phyloP scores from a whole-genome alignment of 306 rosid species.

The Inga oerstediana region DNA sequence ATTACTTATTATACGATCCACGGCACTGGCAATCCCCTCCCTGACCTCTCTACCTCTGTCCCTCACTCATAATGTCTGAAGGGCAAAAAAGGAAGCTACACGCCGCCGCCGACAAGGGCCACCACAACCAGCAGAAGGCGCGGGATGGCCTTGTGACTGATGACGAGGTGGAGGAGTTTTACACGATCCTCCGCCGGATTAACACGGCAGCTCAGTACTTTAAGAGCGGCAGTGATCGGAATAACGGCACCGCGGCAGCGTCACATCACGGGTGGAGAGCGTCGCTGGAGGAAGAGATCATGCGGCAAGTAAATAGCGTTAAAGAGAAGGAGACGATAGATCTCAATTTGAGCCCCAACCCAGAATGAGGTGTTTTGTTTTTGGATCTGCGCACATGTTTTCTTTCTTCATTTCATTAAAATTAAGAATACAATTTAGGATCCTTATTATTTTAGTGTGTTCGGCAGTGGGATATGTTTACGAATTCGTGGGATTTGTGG shows the following conservation, averaged over 20 bases:
- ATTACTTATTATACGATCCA: not conserved
- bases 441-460: too few relatives aligned
- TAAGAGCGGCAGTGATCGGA: slow-evolving; percentile 9
- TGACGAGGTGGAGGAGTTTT: slow-evolving; percentile 57
- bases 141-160: slow-evolving; percentile 36
- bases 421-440: too few relatives aligned
- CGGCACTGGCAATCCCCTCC: not conserved
- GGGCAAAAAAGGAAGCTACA: slow-evolving; percentile 33
- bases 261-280: slow-evolving; percentile 22
- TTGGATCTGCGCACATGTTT: not conserved
- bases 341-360: slow-evolving; percentile 32
- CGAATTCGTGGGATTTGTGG: too few relatives aligned
- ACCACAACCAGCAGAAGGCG: slow-evolving; percentile 27
- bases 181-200: slow-evolving; percentile 43
- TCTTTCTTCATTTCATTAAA: not conserved
- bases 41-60: not conserved
- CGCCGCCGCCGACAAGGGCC: not conserved
- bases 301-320: not conserved
- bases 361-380: not conserved
- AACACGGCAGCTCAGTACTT: slow-evolving; percentile 36
- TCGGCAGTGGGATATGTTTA: too few relatives aligned
- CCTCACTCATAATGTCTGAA: slow-evolving; percentile 3
- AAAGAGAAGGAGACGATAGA: slow-evolving; percentile 20
- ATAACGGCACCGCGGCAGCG: not conserved
- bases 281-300: slow-evolving; percentile 32